phyloP scores from a whole-genome alignment of 164 flowering plant genomes.

The Piper betle region DNA sequence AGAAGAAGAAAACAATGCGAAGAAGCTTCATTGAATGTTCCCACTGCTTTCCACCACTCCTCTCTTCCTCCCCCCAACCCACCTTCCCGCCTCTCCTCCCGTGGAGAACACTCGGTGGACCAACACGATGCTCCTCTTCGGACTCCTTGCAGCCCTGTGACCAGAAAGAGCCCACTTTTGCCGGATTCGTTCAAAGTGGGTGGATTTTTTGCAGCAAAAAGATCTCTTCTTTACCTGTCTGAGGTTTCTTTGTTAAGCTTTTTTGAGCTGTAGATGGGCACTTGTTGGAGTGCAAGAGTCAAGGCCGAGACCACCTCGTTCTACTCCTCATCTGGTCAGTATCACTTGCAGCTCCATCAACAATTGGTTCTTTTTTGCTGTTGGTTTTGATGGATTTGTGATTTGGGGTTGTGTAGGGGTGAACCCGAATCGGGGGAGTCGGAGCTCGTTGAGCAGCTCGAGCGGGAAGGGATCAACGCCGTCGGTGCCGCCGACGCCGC shows the following conservation, averaged over 20 bases:
- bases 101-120: too few species aligned
- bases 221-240: not conserved
- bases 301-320: slow-evolving; percentile 46
- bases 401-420: slow-evolving; percentile 17
- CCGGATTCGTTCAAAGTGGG: too few species aligned
- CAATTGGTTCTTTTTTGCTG: not conserved
- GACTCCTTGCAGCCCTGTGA: too few species aligned
- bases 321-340: slow-evolving; percentile 34
- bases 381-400: not conserved
- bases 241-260: not conserved
- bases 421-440: slow-evolving; percentile 18
- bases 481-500: slow-evolving; percentile 32
- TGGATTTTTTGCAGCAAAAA: too few species aligned
- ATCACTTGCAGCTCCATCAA: not conserved
- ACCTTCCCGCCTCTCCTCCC: too few species aligned
- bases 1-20: too few species aligned
- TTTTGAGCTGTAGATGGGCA: slow-evolving; percentile 34
- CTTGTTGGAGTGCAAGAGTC: slow-evolving; percentile 54
- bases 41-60: too few species aligned
- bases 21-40: too few species aligned
- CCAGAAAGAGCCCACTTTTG: too few species aligned
- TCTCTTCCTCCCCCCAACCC: too few species aligned
- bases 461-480: slow-evolving; percentile 25
- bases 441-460: slow-evolving; percentile 28
- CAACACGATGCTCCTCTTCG: too few species aligned